Conservation (phyloP, 441 rosid genomes). For the Adansonia grandidieri region DNA sequence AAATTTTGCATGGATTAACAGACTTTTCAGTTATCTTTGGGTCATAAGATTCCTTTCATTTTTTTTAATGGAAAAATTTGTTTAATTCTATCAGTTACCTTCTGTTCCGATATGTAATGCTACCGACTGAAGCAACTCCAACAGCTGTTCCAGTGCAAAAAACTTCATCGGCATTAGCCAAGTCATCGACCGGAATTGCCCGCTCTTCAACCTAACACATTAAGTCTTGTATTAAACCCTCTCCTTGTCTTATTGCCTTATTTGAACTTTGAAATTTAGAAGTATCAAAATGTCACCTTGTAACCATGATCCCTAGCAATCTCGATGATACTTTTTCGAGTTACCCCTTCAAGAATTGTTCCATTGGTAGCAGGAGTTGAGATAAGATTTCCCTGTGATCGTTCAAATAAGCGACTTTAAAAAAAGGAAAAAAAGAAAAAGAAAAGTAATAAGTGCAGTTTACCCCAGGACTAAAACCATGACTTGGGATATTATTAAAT, state of each 20-base stretch:
- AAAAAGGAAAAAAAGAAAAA: too few relatives aligned
- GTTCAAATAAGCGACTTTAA: background rate
- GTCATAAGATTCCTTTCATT: background rate
- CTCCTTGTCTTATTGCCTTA: background rate
- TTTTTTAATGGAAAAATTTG: background rate
- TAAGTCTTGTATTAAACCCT: background rate
- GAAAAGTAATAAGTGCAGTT: too few relatives aligned
- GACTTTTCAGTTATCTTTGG: background rate
- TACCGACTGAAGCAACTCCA: constrained; percentile 75
- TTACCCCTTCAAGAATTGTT: constrained; percentile 81
- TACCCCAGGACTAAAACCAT: background rate
- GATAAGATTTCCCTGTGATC: constrained; percentile 61
- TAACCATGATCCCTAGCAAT: constrained; percentile 73
- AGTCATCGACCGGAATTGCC: constrained; percentile 59
- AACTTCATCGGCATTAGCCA: constrained; percentile 77
- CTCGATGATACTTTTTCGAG: constrained; percentile 79
- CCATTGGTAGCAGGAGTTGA: constrained; percentile 78
- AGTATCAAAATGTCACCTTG: constrained; percentile 43
- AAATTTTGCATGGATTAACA: background rate
- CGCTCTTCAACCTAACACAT: constrained; percentile 68
- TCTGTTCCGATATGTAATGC: constrained; percentile 59
- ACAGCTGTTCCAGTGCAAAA: constrained; percentile 96
- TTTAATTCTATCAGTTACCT: constrained; percentile 42
- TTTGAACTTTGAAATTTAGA: constrained; percentile 8
- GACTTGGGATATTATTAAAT: too few relatives aligned